Percentiles rank a stretch among this genome's conserved stretches.
phyloP scores from a whole-genome alignment of 306 rosid species.

The Sphenostylis stenocarpa region DNA sequence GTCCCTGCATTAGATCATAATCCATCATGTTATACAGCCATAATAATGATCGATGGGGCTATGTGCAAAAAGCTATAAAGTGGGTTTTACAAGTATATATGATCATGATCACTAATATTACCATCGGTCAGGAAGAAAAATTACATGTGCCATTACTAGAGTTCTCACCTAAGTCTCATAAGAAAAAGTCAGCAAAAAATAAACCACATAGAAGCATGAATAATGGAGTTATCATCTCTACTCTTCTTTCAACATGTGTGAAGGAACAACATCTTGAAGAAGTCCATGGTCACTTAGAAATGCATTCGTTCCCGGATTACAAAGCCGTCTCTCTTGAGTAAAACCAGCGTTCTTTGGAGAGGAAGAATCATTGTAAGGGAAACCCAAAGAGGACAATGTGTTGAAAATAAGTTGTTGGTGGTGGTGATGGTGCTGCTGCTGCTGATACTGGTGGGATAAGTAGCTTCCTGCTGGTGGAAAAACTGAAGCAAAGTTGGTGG shows the following conservation, averaged over 20 bases:
- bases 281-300: slow-evolving; percentile 62
- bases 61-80: slow-evolving; percentile 39
- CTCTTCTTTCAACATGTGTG: slow-evolving; percentile 67
- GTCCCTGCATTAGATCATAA: slow-evolving; percentile 39
- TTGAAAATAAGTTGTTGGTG: slow-evolving; percentile 36
- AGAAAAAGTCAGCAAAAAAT: slow-evolving; percentile 42
- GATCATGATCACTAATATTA: slow-evolving; percentile 31
- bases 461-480: slow-evolving; percentile 32
- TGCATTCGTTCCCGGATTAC: slow-evolving; percentile 38
- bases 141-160: slow-evolving; percentile 39
- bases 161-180: slow-evolving; percentile 38
- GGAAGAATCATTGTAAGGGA: slow-evolving; percentile 28
- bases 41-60: slow-evolving; percentile 35
- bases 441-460: slow-evolving; percentile 32
- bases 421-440: slow-evolving; percentile 24
- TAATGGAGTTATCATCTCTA: slow-evolving; percentile 30
- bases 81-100: slow-evolving; percentile 41
- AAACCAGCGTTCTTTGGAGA: slow-evolving; percentile 23
- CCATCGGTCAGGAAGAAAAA: slow-evolving; percentile 49
- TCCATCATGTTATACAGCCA: slow-evolving; percentile 29
- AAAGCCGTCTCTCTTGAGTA: slow-evolving; percentile 50
- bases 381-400: slow-evolving; percentile 38
- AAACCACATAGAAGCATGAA: slow-evolving; percentile 31
- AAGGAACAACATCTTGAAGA: slow-evolving; percentile 81
- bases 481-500: slow-evolving; percentile 34